A percentile compares a stretch with the other conserved stretches of the same genome.
Conservation (phyloP, 495 filamentous ascomycete genomes). For the Talaromyces adpressus region DNA sequence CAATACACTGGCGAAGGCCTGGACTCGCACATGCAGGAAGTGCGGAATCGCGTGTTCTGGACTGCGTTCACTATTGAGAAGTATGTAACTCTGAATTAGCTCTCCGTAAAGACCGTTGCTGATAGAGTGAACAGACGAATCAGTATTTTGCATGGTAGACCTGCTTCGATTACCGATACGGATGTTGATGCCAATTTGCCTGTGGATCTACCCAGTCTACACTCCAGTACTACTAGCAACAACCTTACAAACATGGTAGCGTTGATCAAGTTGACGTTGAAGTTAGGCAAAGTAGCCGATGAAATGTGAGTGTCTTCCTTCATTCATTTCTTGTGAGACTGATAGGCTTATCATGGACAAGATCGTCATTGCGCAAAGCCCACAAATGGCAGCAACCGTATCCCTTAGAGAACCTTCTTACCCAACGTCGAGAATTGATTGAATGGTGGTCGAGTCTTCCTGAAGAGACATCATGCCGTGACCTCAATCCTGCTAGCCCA, state of each 20-base stretch:
- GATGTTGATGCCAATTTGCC: slow-evolving; percentile 43
- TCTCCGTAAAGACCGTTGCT: not conserved
- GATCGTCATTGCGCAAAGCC: slow-evolving; percentile 30
- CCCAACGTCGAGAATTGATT: slow-evolving; percentile 32
- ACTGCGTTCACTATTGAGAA: slow-evolving; percentile 45
- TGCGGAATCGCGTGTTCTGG: slow-evolving; percentile 46
- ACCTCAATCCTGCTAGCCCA: slow-evolving; percentile 30
- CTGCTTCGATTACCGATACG: slow-evolving; percentile 33
- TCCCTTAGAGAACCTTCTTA: slow-evolving; percentile 35
- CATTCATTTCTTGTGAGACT: not conserved
- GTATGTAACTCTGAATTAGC: slow-evolving; percentile 14
- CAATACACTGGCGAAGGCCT: slow-evolving; percentile 40
- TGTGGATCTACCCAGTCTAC: slow-evolving; percentile 30
- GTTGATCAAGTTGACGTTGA: slow-evolving; percentile 38
- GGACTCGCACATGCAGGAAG: slow-evolving; percentile 34
- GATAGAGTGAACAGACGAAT: slow-evolving; percentile 10
- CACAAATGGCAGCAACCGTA: slow-evolving; percentile 37
- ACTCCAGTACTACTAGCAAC: not conserved
- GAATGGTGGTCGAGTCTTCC: slow-evolving; percentile 45
- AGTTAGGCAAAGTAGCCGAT: slow-evolving; percentile 36
- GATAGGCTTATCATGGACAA: slow-evolving; percentile 9
- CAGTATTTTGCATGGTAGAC: slow-evolving; percentile 41
- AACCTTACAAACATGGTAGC: slow-evolving; percentile 43
- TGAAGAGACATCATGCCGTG: slow-evolving; percentile 34
- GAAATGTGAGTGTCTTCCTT: slow-evolving; percentile 30